Evolutionary conservation across 495 filamentous ascomycete species (phyloP), one percentile per base, ranked within the genome.

Genomic region (Trichoderma asperelloides): DNA sequence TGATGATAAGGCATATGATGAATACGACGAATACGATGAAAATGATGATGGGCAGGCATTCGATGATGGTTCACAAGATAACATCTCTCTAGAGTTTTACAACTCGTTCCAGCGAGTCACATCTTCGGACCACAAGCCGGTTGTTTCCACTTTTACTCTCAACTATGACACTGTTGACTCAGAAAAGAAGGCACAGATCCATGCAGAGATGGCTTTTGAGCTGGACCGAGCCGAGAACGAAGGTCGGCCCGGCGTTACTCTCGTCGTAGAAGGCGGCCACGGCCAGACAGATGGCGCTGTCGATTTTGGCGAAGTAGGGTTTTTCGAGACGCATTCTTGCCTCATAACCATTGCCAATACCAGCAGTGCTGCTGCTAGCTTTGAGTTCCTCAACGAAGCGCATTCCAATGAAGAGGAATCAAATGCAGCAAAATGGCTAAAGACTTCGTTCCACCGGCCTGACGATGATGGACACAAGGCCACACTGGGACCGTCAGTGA

Each of bases 41-140:
- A 81, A 79, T 2, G 78, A 78, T 8, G 74, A 78, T 37, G 64
- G 68, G 15, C 66, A 65, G 0, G 76, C 75, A 9, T 68, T 68
- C 0, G 81, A 81, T 25, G 67, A 77, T 16, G 84, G 83, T 0
- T 86, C 80, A 66, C 79, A 88, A 33, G 88, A 91, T 68, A 78
- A 81, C 30, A 85, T 96, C 65, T 79, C 76, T 33, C 81, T 93
- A 21, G 87, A 94, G 43, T 73, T 81, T 66, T 99, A 99, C 75
- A 86, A 87, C 2, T 92, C 94, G 2, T 91, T 97, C 72, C 93
- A 97, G 74, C 85, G 89, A 28, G 86, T 98, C 16, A 81, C 90
- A 15, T 96, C 96, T 2, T 97, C 94, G 5, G 96, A 99, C 74
- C 96, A 99, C 74, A 99, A 99, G 75, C 96, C 96, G 0, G 73